A percentile compares a stretch with the other conserved stretches of the same genome.
Evolutionary conservation across 2,329 filamentous ascomycete species (phyloP).

Genomic region (Paracorniculantispora psalliotae): DNA sequence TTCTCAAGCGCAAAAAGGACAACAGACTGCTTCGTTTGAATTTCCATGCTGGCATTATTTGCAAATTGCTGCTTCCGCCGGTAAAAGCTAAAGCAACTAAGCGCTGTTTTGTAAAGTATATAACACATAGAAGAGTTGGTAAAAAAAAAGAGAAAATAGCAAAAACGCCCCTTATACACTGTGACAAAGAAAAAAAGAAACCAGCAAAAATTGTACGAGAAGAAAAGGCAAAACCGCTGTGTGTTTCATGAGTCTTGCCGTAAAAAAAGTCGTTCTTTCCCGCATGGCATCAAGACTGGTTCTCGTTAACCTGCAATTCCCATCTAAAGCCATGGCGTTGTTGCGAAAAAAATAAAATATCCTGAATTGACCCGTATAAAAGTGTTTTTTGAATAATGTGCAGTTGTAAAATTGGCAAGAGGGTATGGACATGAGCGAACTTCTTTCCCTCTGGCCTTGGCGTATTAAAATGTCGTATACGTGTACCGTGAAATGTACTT

Average conservation of each 20-base stretch:
- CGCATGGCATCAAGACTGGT: constrained; percentile 6
- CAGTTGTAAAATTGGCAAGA: constrained; percentile 12
- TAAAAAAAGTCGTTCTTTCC: not conserved
- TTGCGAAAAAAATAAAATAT: constrained; percentile 4
- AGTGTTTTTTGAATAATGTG: constrained; percentile 12
- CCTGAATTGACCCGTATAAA: constrained; percentile 12
- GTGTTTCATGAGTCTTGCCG: not conserved
- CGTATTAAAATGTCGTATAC: constrained; percentile 20
- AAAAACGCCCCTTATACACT: constrained; percentile 11
- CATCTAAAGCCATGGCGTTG: constrained; percentile 8
- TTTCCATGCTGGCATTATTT: constrained; percentile 5
- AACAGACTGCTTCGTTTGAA: not conserved
- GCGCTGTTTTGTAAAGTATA: constrained; percentile 6
- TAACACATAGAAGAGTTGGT: constrained; percentile 6
- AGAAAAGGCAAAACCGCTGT: not conserved
- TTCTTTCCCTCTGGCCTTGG: constrained; percentile 9
- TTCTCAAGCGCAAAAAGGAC: not conserved
- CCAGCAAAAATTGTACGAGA: constrained; percentile 1
- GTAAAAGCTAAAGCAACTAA: constrained; percentile 2
- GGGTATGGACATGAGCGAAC: constrained; percentile 12
- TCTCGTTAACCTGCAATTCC: constrained; percentile 9
- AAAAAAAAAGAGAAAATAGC: constrained; percentile 3
- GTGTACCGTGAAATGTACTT: constrained; percentile 15
- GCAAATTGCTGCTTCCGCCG: not conserved
- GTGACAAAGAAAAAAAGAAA: constrained; percentile 6